phyloP scores from a whole-genome alignment of 345 rosid species.

The Excoecaria cochinchinensis region DNA sequence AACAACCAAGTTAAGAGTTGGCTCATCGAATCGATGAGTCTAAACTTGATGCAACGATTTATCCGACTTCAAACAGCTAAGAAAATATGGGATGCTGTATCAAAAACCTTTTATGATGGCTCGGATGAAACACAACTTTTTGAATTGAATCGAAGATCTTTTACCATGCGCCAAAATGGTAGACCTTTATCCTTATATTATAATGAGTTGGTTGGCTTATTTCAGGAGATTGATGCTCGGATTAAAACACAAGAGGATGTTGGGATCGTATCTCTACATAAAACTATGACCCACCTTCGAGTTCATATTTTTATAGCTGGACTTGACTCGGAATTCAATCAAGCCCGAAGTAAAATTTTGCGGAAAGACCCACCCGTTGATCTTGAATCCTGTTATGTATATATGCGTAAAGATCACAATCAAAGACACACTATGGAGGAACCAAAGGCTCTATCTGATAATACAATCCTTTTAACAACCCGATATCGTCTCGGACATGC shows the following conservation, averaged over 20 bases:
- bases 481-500: no score
- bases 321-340: neutral
- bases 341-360: constrained; percentile 1
- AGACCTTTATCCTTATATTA: neutral
- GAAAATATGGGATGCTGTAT: neutral
- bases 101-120: constrained; percentile 8
- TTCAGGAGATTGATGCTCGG: neutral
- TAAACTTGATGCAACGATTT: neutral
- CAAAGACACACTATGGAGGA: constrained; percentile 3
- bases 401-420: neutral
- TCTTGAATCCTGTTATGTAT: constrained; percentile 7
- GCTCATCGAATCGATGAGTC: constrained; percentile 11
- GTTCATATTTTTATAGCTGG: constrained; percentile 10
- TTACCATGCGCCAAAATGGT: constrained; percentile 2
- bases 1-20: neutral
- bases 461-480: no score
- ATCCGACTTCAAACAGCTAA: neutral
- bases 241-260: neutral
- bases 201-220: neutral
- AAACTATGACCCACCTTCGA: neutral
- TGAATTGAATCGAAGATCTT: neutral
- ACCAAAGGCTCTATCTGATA: neutral
- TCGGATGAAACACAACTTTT: neutral
- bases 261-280: neutral
- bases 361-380: neutral